Evolutionary conservation across 1,284 basidiomycete species (phyloP).

Genomic region (Tilletia setariae): DNA sequence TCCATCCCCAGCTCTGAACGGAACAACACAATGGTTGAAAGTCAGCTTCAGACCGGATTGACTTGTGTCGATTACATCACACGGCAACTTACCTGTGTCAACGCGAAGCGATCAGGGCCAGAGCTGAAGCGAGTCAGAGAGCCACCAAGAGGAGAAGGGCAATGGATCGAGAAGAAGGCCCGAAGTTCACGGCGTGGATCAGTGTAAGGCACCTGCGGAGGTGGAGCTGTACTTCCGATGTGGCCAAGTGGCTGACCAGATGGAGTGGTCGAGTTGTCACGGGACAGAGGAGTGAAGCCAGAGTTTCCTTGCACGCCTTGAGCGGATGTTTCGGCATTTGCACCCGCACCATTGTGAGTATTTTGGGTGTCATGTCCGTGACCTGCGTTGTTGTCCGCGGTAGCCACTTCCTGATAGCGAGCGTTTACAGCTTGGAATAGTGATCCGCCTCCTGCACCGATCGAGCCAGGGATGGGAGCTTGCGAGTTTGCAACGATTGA

Average conservation of each 20-base stretch:
- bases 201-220: slow-evolving; percentile 48
- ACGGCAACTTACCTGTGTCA: slow-evolving; percentile 51
- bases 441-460: background rate
- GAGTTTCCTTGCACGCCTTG: background rate
- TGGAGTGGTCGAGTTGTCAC: background rate
- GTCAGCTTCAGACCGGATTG: background rate
- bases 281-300: background rate
- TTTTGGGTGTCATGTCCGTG: background rate
- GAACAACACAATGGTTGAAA: background rate
- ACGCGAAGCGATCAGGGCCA: slow-evolving; percentile 77
- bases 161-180: slow-evolving; percentile 76
- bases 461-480: slow-evolving; percentile 2
- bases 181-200: slow-evolving; percentile 56
- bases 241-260: background rate
- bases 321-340: background rate
- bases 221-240: background rate
- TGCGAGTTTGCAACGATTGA: slow-evolving; percentile 4
- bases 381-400: background rate
- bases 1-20: slow-evolving; percentile 60
- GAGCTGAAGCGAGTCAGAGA: slow-evolving; percentile 79
- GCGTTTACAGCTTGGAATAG: slow-evolving; percentile 15
- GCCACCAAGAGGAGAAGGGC: slow-evolving; percentile 74
- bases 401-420: slow-evolving; percentile 13
- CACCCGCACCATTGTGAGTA: background rate
- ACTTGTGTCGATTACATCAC: background rate